These are phyloP conservation scores for Boletus huronensis DNA, from an alignment of 768 basidiomycete genomes.

Conservation along the genomic window DNA sequence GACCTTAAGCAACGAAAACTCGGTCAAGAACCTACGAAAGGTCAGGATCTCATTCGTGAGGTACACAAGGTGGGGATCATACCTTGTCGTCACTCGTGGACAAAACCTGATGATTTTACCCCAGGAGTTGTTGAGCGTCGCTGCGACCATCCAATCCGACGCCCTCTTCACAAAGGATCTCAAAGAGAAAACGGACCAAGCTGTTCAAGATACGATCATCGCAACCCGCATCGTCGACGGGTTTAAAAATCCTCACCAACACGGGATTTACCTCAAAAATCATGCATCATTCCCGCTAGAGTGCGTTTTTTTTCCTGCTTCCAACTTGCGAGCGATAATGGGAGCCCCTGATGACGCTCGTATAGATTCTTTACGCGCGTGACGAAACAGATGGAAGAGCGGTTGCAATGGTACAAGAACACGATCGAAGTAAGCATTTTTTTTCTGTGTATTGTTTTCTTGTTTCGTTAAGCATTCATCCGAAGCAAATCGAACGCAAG, in stretches of 20 bases:
- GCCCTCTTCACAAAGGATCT: conserved; percentile 64
- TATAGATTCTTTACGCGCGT: conserved; percentile 69
- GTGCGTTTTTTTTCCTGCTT: conserved; percentile 38
- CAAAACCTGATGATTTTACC: not conserved
- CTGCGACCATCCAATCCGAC: conserved; percentile 64
- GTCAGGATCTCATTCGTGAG: conserved; percentile 61
- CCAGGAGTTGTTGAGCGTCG: conserved; percentile 63
- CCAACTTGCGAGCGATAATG: not conserved
- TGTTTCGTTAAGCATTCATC: not conserved
- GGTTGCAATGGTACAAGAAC: conserved; percentile 72
- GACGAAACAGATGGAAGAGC: conserved; percentile 66
- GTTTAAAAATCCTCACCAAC: conserved; percentile 70
- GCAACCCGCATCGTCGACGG: conserved; percentile 77
- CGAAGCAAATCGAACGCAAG: conserved; percentile 68
- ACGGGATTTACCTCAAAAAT: conserved; percentile 67
- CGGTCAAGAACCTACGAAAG: conserved; percentile 70
- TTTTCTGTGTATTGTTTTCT: too few species aligned
- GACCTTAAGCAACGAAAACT: conserved; percentile 74
- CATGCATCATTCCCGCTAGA: conserved; percentile 81
- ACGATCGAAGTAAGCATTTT: conserved; percentile 63
- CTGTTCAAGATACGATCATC: conserved; percentile 76
- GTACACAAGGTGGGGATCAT: conserved; percentile 56
- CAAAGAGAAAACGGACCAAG: conserved; percentile 70
- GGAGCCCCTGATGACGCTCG: not conserved
- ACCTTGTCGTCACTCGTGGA: not conserved